These are phyloP conservation scores for Trichosporon ovoides DNA, from an alignment of 1,284 basidiomycete species.

Conservation along the genomic window DNA sequence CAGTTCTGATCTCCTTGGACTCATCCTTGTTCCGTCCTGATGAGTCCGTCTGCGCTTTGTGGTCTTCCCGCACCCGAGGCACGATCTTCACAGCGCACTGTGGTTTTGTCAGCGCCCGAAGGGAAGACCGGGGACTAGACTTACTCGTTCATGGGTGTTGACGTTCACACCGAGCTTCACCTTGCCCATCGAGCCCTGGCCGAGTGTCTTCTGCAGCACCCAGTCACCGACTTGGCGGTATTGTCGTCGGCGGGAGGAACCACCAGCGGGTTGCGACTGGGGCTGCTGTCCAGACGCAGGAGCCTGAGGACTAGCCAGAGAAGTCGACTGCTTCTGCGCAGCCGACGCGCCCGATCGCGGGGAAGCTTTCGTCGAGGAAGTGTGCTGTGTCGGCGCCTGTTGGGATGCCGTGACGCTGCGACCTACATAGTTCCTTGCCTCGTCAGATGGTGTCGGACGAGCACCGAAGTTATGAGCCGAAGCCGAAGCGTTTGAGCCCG, in stretches of 20 bases:
- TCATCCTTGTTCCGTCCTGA: slow-evolving; percentile 71
- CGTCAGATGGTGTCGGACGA: slow-evolving; percentile 27
- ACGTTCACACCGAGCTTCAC: slow-evolving; percentile 94
- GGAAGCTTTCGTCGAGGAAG: slow-evolving; percentile 1
- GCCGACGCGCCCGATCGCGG: slow-evolving; percentile 1
- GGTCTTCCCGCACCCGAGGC: slow-evolving; percentile 60
- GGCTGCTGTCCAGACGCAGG: slow-evolving; percentile 1
- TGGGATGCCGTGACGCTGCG: slow-evolving; percentile 12
- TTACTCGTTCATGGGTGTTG: slow-evolving; percentile 83
- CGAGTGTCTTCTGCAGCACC: slow-evolving; percentile 92
- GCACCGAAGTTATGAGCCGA: slow-evolving; percentile 18
- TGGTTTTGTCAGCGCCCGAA: not conserved
- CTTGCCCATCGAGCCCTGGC: slow-evolving; percentile 98
- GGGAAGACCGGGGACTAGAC: slow-evolving; percentile 26
- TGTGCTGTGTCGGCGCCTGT: slow-evolving; percentile 1
- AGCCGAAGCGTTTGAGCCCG: slow-evolving; percentile 14
- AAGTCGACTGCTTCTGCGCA: slow-evolving; percentile 5
- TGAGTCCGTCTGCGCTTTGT: slow-evolving; percentile 37
- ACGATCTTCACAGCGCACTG: slow-evolving; percentile 98
- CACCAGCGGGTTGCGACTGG: not conserved
- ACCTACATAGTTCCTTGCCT: slow-evolving; percentile 24
- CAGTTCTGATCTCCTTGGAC: slow-evolving; percentile 90
- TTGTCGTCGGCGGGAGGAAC: slow-evolving; percentile 27
- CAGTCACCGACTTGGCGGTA: slow-evolving; percentile 70
- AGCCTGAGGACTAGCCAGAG: not conserved